Conservation (phyloP, 345 rosid species). For the Acer negundo region DNA sequence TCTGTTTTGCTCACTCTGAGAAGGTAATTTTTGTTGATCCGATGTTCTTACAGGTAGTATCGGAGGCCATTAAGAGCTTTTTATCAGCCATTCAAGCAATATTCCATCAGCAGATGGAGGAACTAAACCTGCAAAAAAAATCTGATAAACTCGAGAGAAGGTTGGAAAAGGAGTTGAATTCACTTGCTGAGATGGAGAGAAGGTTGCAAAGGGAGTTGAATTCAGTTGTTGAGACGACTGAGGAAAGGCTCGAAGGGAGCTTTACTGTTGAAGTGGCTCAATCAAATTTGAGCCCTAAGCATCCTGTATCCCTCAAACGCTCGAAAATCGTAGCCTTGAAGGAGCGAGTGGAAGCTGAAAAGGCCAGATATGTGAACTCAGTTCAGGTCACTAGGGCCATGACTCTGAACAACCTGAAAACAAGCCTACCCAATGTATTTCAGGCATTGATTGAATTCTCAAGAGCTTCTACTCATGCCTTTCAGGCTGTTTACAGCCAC, state of each 20-base stretch:
- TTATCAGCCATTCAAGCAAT: constrained; percentile 57
- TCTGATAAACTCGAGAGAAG: constrained; percentile 59
- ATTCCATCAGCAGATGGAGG: constrained; percentile 63
- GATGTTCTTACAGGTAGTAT: constrained; percentile 49
- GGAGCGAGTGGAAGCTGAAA: constrained; percentile 58
- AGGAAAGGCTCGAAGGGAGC: constrained; percentile 52
- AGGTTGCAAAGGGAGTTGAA: constrained; percentile 65
- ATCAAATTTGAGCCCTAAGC: constrained; percentile 55
- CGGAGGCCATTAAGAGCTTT: constrained; percentile 69
- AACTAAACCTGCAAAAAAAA: constrained; percentile 52
- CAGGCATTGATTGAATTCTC: constrained; percentile 67
- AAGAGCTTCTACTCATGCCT: constrained; percentile 50
- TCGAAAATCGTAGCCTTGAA: constrained; percentile 60
- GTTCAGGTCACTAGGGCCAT: constrained; percentile 56
- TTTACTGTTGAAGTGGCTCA: constrained; percentile 33
- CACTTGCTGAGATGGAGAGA: constrained; percentile 64
- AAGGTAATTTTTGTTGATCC: constrained; percentile 6
- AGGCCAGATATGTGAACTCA: constrained; percentile 47
- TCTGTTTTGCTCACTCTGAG: background rate
- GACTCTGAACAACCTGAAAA: constrained; percentile 69
- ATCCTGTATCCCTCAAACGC: constrained; percentile 64
- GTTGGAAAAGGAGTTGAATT: constrained; percentile 60
- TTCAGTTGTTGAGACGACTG: constrained; percentile 52
- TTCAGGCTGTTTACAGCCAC: constrained; percentile 50
- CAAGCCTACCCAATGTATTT: constrained; percentile 77